Base-by-base conservation (phyloP, 2,329 filamentous ascomycete genomes). In the Verruconis gallopava region DNA sequence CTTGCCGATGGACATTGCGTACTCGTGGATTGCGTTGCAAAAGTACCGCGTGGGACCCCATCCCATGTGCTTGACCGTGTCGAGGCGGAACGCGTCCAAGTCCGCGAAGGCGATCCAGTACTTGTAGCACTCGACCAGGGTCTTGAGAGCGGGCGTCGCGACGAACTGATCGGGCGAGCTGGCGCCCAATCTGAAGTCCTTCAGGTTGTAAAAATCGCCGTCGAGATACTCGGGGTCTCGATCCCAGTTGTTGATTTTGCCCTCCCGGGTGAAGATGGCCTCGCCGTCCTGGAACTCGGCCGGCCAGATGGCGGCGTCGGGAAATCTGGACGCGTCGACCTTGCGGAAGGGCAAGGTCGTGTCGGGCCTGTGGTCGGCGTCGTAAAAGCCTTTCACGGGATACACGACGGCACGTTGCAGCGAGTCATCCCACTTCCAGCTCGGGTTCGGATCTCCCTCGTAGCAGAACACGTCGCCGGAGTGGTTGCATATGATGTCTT, bases 1-100 rank as follows among this genome's bases (percentile, higher is more conserved):
- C 25, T 52, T 52, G 3, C 49, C 48, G 9, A 49, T 28, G 14
- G 32, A 25, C 5, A 21, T 35, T 5, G 47, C 47, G 42, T 46
- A 52, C 38, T 52, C 50, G 21, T 52, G 48, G 14, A 52, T 47
- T 1, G 44, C 42, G 15, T 47, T 48, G 45, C 45, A 47, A 34
- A 52, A 48, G 28, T 50, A 44, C 9, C 50, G 44, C 2, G 50
- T 50, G 32, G 49, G 48, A 15, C 50, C 49, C 20, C 48, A 42
- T 11, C 48, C 50, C 48, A 52, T 51, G 35, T 52, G 50, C 37
- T 50, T 52, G 12, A 52, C 49, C 1, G 50, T 52, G 35, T 52
- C 50, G 28, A 52, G 47, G n/a, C 50, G 45, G 35, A 47, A 52
- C 1, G 49, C 50, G 21, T 52, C 34, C 6, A 45, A 12, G 30